A percentile compares a stretch with the other conserved stretches of the same genome.
Evolutionary conservation across 2,329 filamentous ascomycete species (phyloP).

Genomic region (Aureobasidium sp.): DNA sequence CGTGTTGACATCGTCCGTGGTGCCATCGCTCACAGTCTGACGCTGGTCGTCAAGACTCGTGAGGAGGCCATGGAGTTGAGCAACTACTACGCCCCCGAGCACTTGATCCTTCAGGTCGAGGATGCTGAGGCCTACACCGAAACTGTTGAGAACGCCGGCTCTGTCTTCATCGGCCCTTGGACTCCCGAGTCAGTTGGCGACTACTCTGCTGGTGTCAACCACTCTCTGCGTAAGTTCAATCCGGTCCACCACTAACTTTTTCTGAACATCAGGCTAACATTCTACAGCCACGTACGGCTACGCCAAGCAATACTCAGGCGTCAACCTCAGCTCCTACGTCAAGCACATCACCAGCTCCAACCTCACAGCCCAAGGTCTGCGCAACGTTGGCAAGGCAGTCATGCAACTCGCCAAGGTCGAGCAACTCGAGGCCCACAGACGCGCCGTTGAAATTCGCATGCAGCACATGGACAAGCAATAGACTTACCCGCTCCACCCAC

Average conservation of each 20-base stretch:
- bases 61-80: constrained; percentile 71
- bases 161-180: constrained; percentile 93
- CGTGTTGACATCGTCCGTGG: constrained; percentile 89
- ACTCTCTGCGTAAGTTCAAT: constrained; percentile 81
- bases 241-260: not conserved
- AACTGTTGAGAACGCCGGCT: constrained; percentile 85
- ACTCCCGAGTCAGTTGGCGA: constrained; percentile 97
- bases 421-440: constrained; percentile 85
- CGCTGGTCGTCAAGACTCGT: constrained; percentile 68
- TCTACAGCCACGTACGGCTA: constrained; percentile 85
- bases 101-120: constrained; percentile 83
- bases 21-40: constrained; percentile 85
- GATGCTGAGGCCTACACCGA: constrained; percentile 69
- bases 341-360: constrained; percentile 97
- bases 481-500: not conserved
- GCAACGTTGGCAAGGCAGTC: constrained; percentile 79
- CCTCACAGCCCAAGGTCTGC: constrained; percentile 75
- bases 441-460: constrained; percentile 61
- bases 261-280: not conserved
- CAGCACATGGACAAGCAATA: constrained; percentile 23
- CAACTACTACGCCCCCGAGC: constrained; percentile 94
- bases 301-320: constrained; percentile 95
- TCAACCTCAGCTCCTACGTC: constrained; percentile 91
- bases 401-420: constrained; percentile 95
- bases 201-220: constrained; percentile 96